A percentile compares a stretch with the other conserved stretches of the same genome.
Conservation (phyloP, 495 filamentous ascomycete species). For the Talaromyces borbonicus region DNA sequence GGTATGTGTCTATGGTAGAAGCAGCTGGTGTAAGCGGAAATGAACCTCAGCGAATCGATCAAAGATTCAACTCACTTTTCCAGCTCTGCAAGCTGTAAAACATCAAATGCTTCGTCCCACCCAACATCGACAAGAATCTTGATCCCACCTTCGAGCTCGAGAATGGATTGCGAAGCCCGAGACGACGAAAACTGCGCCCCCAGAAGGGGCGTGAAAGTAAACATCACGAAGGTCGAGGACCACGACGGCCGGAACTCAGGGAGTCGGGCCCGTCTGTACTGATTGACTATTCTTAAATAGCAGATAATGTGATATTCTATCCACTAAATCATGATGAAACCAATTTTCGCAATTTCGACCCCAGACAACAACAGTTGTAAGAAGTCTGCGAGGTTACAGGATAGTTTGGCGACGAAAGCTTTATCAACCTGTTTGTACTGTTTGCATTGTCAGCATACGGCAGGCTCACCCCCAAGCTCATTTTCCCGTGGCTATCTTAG, state of each 20-base stretch:
- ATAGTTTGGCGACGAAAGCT: not conserved
- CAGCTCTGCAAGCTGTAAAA: constrained; percentile 66
- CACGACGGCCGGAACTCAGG: not conserved
- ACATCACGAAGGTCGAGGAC: constrained; percentile 48
- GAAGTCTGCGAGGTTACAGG: no score
- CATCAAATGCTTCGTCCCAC: constrained; percentile 88
- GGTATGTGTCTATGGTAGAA: constrained; percentile 58
- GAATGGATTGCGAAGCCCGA: constrained; percentile 79
- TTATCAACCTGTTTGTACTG: constrained; percentile 10
- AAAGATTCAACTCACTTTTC: constrained; percentile 59
- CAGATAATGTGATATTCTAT: no score
- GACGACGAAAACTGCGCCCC: constrained; percentile 77
- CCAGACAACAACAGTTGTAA: no score
- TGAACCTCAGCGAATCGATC: not conserved
- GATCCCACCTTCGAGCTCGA: constrained; percentile 93
- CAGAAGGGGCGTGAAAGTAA: constrained; percentile 86
- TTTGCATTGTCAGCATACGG: constrained; percentile 7
- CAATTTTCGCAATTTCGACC: no score
- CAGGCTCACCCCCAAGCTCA: no score
- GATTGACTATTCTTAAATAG: no score
- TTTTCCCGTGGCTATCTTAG: no score
- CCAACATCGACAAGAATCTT: constrained; percentile 92
- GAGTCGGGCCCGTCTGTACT: not conserved
- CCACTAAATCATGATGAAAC: no score
- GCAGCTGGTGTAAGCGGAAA: not conserved